phyloP scores from a whole-genome alignment of 805 yeast genomes.

The Hanseniaspora hatyaiensis region DNA sequence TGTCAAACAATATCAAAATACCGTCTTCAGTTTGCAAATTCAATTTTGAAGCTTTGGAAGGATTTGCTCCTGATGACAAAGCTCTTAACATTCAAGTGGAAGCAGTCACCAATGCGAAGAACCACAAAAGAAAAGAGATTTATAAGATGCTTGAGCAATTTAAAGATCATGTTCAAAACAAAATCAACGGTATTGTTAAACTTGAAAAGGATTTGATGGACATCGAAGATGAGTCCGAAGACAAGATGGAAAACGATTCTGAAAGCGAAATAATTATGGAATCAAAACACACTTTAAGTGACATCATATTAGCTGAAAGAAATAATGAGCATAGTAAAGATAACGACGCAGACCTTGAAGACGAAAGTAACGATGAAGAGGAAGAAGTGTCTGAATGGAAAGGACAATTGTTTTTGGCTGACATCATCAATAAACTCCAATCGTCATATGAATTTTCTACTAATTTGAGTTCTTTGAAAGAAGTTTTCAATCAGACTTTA shows the following conservation, averaged over 20 bases:
- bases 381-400: constrained; percentile 41
- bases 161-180: constrained; percentile 30
- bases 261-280: not conserved
- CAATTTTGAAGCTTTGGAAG: constrained; percentile 31
- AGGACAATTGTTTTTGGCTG: constrained; percentile 37
- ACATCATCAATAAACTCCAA: constrained; percentile 43
- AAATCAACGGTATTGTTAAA: constrained; percentile 11
- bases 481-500: constrained; percentile 38
- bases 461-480: constrained; percentile 32
- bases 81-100: constrained; percentile 46
- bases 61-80: constrained; percentile 48
- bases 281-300: too few relatives aligned
- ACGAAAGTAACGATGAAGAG: constrained; percentile 1
- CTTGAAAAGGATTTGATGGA: not conserved
- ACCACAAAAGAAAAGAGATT: constrained; percentile 39
- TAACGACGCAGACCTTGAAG: too few relatives aligned
- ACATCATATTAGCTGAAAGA: too few relatives aligned
- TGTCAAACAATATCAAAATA: constrained; percentile 35
- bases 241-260: not conserved
- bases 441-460: constrained; percentile 40
- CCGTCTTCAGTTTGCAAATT: constrained; percentile 47
- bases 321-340: too few relatives aligned
- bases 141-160: constrained; percentile 34
- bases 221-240: not conserved
- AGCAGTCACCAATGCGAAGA: constrained; percentile 53